Evolutionary conservation across 306 rosid genomes (phyloP), one percentile per base, ranked within the genome.

Genomic region (Lathyrus oleraceus): DNA sequence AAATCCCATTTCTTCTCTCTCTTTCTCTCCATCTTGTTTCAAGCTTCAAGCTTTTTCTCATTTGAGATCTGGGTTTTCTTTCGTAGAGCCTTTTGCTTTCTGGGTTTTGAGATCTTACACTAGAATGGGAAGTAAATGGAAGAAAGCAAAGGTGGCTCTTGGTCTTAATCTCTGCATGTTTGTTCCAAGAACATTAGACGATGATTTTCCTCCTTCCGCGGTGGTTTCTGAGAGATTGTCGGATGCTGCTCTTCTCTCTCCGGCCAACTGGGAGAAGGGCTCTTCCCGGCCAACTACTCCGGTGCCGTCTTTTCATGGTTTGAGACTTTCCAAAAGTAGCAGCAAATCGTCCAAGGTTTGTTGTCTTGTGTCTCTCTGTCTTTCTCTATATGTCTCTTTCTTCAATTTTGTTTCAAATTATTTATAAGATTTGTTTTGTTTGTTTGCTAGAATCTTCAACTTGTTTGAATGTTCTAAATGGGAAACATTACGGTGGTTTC

Each of bases 91-190:
- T 57, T 61, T 71, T 45, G 45, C 43, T 57, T 44, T 47, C 64
- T 27, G 77, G 25, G 57, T 40, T 75, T 69, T 79, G 83, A 81
- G 84, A 78, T 78, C 78, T 72, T 9, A 10, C 14, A 21, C 25
- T 13, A 75, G 11, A 81, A 93, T 94, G 99, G 97, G 87, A 67
- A 90, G 97, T 78, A 94, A 88, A 81, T 91, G 99, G 99, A 90
- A 87, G 91, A 94, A 94, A 73, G 88, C 90, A 12, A 91, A 89
- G 89, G 57, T 87, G 13, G 97, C 96, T 14, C 77, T 93, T 62
- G 98, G 98, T 38, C 64, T 81, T 30, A 94, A 90, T 80, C 89
- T 88, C 1, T 94, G 99, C 85, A 86, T 87, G 70, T 70, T 86
- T 60, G 88, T 87, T 64, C 97, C 99, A 8, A 87, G 81, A 84